Evolutionary conservation across 257 asterid genomes (phyloP), one percentile per base, ranked within the genome.

Genomic region (Schizonepeta tenuifolia): DNA sequence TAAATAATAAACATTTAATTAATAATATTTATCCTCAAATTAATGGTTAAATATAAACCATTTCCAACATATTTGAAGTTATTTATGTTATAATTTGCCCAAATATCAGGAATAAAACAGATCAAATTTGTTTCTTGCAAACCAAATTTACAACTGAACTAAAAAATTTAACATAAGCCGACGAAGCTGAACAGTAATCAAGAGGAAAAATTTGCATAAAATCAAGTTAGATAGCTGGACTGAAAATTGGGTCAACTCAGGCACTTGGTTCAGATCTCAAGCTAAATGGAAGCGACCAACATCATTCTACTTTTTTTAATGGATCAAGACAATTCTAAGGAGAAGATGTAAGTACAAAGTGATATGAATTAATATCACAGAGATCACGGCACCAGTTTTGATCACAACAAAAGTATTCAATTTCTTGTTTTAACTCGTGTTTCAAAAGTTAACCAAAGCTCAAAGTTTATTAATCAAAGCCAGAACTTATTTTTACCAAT

Each of bases 191-290:
- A 33, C 63, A 36, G 10, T 12, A 12, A 50, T 3, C 60, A 21
- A 65, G 21, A 70, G 56, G 3, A 55, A 4, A 38, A 17, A 10
- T 1, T 26, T 31, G 15, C 38, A 73, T 54, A 21, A 28, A 69
- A 31, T 31, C 20, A 43, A 20, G 28, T n/a, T 24, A 61, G 18
- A 31, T 35, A 68, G 41, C 21, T 9, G 64, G 41, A 38, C 5
- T 7, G 46, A 76, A 24, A 47, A 65, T 65, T 11, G 9, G 72
- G 75, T 66, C 72, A 75, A 47, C 70, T 43, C 24, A 13, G 9
- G 3, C 0, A 7, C 43, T 40, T 58, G 75, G 65, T 53, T 51
- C 67, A 58, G 64, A 69, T 50, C 72, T 68, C 43, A 43, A 35
- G 77, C 60, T 21, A 60, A 55, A 11, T 18, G 73, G 50, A 69